These are phyloP conservation scores for Schizonepeta tenuifolia DNA, from an alignment of 257 asterid species.

Conservation along the genomic window DNA sequence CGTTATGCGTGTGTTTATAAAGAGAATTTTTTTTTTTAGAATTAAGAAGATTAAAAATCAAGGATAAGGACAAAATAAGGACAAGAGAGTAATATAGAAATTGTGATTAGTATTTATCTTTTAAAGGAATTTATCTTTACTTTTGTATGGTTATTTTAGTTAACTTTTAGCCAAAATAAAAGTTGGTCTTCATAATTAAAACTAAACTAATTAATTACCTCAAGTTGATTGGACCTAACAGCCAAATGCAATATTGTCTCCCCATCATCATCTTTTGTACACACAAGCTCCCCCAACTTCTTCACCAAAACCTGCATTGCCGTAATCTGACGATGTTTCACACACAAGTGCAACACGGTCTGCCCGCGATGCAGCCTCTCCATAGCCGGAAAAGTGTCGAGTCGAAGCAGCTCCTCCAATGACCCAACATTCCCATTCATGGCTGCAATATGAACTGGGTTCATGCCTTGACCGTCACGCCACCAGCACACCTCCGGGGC, in stretches of 20 bases:
- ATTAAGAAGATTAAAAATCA: too few species aligned
- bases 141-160: too few species aligned
- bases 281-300: not conserved
- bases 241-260: not conserved
- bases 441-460: not conserved
- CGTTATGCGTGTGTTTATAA: too few species aligned
- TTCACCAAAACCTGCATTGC: not conserved
- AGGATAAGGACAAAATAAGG: too few species aligned
- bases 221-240: not conserved
- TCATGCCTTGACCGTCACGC: not conserved
- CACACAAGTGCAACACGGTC: not conserved
- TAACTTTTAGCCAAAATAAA: too few species aligned
- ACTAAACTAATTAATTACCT: too few species aligned
- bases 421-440: not conserved
- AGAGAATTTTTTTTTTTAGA: too few species aligned
- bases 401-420: not conserved
- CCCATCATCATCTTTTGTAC: not conserved
- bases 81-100: too few species aligned
- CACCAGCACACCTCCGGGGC: not conserved
- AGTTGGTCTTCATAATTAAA: too few species aligned
- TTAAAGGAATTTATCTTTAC: too few species aligned
- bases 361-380: not conserved
- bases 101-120: too few species aligned
- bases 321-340: not conserved
- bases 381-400: not conserved